Evolutionary conservation across 257 asterid genomes (phyloP).

Genomic region (Solanum virginianum): DNA sequence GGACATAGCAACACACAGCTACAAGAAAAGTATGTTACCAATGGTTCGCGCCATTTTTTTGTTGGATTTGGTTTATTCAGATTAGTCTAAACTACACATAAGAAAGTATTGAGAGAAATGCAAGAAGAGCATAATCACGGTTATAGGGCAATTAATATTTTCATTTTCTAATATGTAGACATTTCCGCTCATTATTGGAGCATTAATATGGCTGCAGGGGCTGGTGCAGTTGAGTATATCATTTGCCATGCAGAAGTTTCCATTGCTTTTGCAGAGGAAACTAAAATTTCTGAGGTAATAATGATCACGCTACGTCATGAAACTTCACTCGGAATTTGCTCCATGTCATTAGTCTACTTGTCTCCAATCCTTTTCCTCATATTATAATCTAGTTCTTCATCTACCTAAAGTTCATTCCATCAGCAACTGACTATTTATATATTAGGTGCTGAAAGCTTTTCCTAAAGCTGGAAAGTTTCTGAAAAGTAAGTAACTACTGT

Average conservation of each 20-base stretch:
- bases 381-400: not conserved
- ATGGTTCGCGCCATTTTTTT: not conserved
- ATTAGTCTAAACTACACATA: not conserved
- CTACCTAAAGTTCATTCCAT: not conserved
- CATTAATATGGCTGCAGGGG: conserved; percentile 37
- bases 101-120: not conserved
- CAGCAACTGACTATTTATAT: not conserved
- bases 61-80: not conserved
- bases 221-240: conserved; percentile 70
- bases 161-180: not conserved
- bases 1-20: not conserved
- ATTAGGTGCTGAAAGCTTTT: conserved; percentile 60
- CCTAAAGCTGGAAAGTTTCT: conserved; percentile 44
- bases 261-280: conserved; percentile 57
- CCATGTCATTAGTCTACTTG: not conserved
- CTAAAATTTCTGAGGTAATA: conserved; percentile 51
- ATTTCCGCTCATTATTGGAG: not conserved
- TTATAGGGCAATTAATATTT: not conserved
- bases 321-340: not conserved
- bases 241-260: conserved; percentile 72
- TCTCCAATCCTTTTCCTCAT: not conserved
- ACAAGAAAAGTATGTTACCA: not conserved
- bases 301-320: not conserved
- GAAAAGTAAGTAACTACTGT: conserved; percentile 36
- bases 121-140: not conserved